Conservation (phyloP, 257 asterid species). For the Ilex asprella region DNA sequence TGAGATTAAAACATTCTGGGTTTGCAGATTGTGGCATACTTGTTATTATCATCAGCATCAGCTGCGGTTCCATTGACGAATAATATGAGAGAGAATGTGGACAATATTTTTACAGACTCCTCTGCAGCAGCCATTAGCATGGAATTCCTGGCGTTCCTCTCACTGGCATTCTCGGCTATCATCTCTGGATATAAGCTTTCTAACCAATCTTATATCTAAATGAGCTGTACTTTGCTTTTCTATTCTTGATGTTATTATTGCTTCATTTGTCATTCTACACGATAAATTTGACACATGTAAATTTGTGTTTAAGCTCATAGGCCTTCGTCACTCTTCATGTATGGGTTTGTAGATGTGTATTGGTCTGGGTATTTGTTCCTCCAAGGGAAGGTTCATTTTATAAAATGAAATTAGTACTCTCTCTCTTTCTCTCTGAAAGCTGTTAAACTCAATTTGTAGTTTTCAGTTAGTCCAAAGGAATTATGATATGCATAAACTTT, state of each 20-base stretch:
- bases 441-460: background rate
- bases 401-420: too few relatives aligned
- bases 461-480: too few relatives aligned
- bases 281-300: constrained; percentile 6
- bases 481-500: too few relatives aligned
- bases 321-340: background rate
- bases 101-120: constrained; percentile 83
- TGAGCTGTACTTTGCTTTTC: background rate
- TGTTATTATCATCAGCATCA: constrained; percentile 82
- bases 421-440: background rate
- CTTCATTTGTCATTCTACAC: constrained; percentile 9
- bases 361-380: background rate
- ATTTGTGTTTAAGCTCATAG: background rate
- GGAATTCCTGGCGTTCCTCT: constrained; percentile 77
- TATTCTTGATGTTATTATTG: constrained; percentile 18
- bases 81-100: constrained; percentile 63
- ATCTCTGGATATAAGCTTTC: constrained; percentile 85
- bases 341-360: background rate
- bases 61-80: constrained; percentile 86
- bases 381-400: background rate
- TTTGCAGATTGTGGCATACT: constrained; percentile 68
- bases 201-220: constrained; percentile 60
- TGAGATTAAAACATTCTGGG: background rate
- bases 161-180: constrained; percentile 61
- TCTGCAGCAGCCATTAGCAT: constrained; percentile 79